A percentile compares a stretch with the other conserved stretches of the same genome.
Conservation (phyloP, 2,329 filamentous ascomycete species). For the Phialophora verrucosa region DNA sequence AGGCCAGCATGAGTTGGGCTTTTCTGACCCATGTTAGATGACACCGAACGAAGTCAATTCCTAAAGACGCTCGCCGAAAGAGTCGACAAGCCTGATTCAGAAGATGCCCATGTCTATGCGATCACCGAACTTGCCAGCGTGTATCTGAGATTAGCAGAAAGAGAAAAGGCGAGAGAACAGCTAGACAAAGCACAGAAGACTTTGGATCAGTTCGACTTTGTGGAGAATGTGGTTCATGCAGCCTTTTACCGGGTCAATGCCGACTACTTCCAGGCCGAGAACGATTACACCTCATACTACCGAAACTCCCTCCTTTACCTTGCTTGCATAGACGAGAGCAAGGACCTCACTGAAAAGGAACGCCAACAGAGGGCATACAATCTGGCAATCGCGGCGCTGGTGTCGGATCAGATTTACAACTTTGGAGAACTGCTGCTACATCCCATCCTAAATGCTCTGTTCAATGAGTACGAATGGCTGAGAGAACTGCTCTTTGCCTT, state of each 20-base stretch:
- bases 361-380: constrained; percentile 86
- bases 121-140: constrained; percentile 87
- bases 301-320: constrained; percentile 97
- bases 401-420: constrained; percentile 97
- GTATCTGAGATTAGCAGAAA: constrained; percentile 78
- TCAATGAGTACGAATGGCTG: constrained; percentile 72
- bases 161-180: constrained; percentile 83
- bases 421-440: constrained; percentile 98
- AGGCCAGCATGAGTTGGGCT: background rate
- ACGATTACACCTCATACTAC: constrained; percentile 96
- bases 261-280: constrained; percentile 89
- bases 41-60: constrained; percentile 83
- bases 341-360: constrained; percentile 73
- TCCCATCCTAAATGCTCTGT: constrained; percentile 87
- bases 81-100: constrained; percentile 88
- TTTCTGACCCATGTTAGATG: constrained; percentile 63
- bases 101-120: constrained; percentile 95
- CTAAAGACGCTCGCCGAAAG: constrained; percentile 81
- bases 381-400: constrained; percentile 86
- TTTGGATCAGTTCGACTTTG: constrained; percentile 88
- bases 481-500: constrained; percentile 96
- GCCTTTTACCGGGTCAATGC: constrained; percentile 96
- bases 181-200: constrained; percentile 86
- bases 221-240: constrained; percentile 94
- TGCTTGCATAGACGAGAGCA: constrained; percentile 83